phyloP scores from a whole-genome alignment of 441 rosid genomes.

The Codiaeum variegatum region DNA sequence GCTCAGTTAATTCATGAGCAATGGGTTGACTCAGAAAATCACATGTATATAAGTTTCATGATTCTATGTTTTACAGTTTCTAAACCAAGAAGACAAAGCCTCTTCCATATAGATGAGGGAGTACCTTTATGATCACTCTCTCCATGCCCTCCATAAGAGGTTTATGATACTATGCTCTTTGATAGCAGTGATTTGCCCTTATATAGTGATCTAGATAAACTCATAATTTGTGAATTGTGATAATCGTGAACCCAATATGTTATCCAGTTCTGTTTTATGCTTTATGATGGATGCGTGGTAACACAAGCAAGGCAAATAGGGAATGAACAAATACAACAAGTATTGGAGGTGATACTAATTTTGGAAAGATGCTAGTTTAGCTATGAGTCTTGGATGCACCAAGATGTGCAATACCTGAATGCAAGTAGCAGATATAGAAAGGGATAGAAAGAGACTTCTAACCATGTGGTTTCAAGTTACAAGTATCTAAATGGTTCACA shows the following conservation, averaged over 20 bases:
- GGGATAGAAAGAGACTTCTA: neutral
- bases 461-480: neutral
- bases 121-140: neutral
- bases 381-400: neutral
- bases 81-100: neutral
- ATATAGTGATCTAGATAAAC: too few species aligned
- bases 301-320: neutral
- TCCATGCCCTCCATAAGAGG: neutral
- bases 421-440: neutral
- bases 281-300: neutral
- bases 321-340: neutral
- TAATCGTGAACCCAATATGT: neutral
- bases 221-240: too few species aligned
- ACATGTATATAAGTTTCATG: neutral
- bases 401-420: neutral
- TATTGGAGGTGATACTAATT: neutral
- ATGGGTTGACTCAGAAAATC: neutral
- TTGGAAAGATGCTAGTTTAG: neutral
- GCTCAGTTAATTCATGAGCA: neutral
- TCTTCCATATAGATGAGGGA: neutral
- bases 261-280: too few species aligned
- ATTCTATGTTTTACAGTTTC: neutral
- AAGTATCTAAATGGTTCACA: neutral
- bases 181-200: neutral
- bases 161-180: neutral